A percentile compares a stretch with the other conserved stretches of the same genome.
These are phyloP conservation scores for Mimosa bimucronata DNA, from an alignment of 306 rosid genomes.

Conservation along the genomic window DNA sequence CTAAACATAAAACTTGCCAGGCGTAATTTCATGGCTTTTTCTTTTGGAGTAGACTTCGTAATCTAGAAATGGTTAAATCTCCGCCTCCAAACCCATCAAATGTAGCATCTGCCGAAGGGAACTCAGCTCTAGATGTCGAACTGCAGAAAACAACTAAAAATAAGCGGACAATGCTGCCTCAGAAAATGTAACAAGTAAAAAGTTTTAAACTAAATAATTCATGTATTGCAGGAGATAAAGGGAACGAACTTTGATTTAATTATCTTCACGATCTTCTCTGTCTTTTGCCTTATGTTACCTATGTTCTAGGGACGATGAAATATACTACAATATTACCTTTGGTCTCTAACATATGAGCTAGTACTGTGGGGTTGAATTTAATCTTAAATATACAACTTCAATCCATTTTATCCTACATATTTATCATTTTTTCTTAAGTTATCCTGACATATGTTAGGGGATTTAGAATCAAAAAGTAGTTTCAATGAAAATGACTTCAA, in stretches of 20 bases:
- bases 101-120: constrained; percentile 78
- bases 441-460: too few species aligned
- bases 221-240: neutral
- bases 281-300: neutral
- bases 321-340: neutral
- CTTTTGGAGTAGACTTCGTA: constrained; percentile 58
- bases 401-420: too few species aligned
- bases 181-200: neutral
- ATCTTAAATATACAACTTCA: too few species aligned
- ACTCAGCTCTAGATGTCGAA: constrained; percentile 91
- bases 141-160: constrained; percentile 44
- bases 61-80: constrained; percentile 69
- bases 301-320: neutral
- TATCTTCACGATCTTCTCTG: neutral
- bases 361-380: too few species aligned
- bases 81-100: constrained; percentile 90
- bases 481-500: too few species aligned
- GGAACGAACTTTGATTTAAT: neutral
- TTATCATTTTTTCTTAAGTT: too few species aligned
- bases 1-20: neutral
- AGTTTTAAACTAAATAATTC: neutral
- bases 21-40: constrained; percentile 35
- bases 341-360: too few species aligned
- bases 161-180: constrained; percentile 19
- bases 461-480: too few species aligned